Conservation (phyloP, 225 moss, liverwort and hornwort genomes). For the Anthoceros angustus region DNA sequence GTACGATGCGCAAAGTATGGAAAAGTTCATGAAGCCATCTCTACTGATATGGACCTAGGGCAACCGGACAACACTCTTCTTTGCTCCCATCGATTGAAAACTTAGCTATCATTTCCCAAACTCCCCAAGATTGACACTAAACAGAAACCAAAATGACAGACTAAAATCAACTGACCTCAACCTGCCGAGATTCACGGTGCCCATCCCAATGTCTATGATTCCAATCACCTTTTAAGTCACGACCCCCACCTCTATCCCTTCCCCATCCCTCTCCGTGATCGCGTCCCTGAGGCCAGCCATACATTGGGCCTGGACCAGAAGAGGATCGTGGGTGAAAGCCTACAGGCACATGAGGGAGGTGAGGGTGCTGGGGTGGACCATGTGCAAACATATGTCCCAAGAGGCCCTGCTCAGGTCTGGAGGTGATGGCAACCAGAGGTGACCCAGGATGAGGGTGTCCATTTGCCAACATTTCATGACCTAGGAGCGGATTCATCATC, state of each 20-base stretch:
- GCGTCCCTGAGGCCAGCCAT: conserved; percentile 1
- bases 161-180: conserved; percentile 6
- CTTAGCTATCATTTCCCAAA: not conserved
- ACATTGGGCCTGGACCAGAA: not conserved
- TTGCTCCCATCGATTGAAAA: not conserved
- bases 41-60: not conserved
- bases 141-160: not conserved
- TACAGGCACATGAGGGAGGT: not conserved
- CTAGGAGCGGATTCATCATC: not conserved
- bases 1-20: too few species aligned
- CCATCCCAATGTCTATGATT: conserved; percentile 4
- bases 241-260: not conserved
- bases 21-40: not conserved
- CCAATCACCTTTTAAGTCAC: not conserved
- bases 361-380: not conserved
- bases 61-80: not conserved
- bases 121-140: not conserved
- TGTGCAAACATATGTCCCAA: not conserved
- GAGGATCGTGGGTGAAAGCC: not conserved
- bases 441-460: not conserved
- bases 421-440: conserved; percentile 4
- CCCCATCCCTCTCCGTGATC: not conserved
- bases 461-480: conserved; percentile 1
- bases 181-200: not conserved
- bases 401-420: conserved; percentile 3